These are phyloP conservation scores for Halocafeteria seosinensis DNA, from an alignment of 108 stramenopile genomes.

Conservation along the genomic window DNA sequence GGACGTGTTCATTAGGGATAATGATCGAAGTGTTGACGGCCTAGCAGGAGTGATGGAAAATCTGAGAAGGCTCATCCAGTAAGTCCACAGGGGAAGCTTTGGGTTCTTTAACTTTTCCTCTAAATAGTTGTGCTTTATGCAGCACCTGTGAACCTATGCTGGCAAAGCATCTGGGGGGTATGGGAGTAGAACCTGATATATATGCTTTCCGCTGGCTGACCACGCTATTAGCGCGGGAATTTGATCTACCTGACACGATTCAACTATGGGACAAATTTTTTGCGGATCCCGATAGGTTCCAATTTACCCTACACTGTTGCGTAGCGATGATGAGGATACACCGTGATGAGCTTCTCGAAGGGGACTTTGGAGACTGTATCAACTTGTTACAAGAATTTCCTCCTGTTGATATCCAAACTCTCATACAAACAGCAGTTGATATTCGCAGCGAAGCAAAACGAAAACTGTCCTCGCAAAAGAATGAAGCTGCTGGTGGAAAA, in stretches of 20 bases:
- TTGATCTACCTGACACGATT: slow-evolving; percentile 76
- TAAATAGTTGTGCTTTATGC: too few species aligned
- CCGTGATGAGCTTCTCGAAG: slow-evolving; percentile 50
- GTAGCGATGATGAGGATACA: slow-evolving; percentile 72
- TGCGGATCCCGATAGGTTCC: slow-evolving; percentile 65
- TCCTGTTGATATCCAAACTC: too few species aligned
- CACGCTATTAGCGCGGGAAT: slow-evolving; percentile 80
- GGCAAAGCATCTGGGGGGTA: neutral
- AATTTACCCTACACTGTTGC: slow-evolving; percentile 69
- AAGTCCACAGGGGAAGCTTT: too few species aligned
- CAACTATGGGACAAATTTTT: slow-evolving; percentile 91
- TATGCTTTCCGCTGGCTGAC: slow-evolving; percentile 86
- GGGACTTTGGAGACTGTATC: slow-evolving; percentile 23
- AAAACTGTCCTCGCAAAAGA: too few species aligned
- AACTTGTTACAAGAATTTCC: neutral
- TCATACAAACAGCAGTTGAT: too few species aligned
- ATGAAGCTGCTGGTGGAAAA: too few species aligned
- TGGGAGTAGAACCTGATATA: neutral
- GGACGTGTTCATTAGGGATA: neutral
- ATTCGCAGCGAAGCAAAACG: too few species aligned
- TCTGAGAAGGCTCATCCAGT: neutral
- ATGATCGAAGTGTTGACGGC: neutral
- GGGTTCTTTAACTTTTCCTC: too few species aligned
- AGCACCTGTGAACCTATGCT: neutral
- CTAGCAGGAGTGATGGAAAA: neutral